Conservation (phyloP, 805 yeast species). For the Schizosaccharomyces osmophilus region DNA sequence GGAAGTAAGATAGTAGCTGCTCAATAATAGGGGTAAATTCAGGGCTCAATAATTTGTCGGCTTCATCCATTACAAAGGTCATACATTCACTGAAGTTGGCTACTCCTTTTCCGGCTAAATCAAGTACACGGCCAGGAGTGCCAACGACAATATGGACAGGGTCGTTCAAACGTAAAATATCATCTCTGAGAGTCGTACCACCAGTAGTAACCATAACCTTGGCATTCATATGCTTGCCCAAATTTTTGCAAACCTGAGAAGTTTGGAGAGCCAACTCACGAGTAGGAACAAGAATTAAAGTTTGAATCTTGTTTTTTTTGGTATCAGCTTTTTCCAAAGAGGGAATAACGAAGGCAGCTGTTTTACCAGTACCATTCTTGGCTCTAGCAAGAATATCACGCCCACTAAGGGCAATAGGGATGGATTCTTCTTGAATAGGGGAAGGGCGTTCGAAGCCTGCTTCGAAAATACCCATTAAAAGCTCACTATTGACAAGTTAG, state of each 20-base stretch:
- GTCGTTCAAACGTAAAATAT: constrained; percentile 74
- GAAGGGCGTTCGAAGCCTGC: constrained; percentile 97
- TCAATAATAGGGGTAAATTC: constrained; percentile 75
- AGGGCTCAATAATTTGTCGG: constrained; percentile 81
- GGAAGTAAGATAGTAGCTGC: constrained; percentile 63
- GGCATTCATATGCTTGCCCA: constrained; percentile 65
- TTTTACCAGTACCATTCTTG: constrained; percentile 94
- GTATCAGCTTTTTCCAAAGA: constrained; percentile 74
- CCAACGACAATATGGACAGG: constrained; percentile 89
- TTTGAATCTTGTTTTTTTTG: constrained; percentile 62
- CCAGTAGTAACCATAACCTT: constrained; percentile 97
- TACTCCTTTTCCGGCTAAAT: constrained; percentile 65
- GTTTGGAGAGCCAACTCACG: constrained; percentile 95
- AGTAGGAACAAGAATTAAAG: constrained; percentile 83
- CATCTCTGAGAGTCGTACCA: constrained; percentile 85
- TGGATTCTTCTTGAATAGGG: constrained; percentile 91
- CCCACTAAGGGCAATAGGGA: constrained; percentile 85
- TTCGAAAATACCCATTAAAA: constrained; percentile 93
- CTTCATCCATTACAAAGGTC: constrained; percentile 91
- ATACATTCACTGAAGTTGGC: constrained; percentile 68
- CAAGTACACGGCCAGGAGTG: constrained; percentile 92
- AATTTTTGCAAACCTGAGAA: constrained; percentile 84
- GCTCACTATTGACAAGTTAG: constrained; percentile 25
- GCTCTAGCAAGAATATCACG: constrained; percentile 94
- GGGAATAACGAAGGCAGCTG: constrained; percentile 92